A percentile compares a stretch with the other conserved stretches of the same genome.
Conservation (phyloP, 495 filamentous ascomycete species). For the Penicillium lividum region DNA sequence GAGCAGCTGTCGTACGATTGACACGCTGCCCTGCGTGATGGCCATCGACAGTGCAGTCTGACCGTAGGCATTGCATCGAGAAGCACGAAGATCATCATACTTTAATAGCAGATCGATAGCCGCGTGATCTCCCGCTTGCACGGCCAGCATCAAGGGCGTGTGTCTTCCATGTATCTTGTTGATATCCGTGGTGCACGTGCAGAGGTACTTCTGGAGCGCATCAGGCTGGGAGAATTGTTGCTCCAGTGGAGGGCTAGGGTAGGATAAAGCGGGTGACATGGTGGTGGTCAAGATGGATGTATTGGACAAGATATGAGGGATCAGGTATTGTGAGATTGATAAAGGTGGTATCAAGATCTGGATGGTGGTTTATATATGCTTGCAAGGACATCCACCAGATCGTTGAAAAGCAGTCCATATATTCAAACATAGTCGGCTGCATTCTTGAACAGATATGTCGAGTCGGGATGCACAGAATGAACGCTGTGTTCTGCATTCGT, state of each 20-base stretch:
- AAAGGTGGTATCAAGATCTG: background rate
- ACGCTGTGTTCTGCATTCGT: background rate
- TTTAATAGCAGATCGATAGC: background rate
- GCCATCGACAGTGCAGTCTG: conserved; percentile 1
- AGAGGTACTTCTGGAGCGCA: background rate
- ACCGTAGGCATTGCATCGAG: background rate
- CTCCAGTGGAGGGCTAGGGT: background rate
- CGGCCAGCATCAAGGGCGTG: background rate
- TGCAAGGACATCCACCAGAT: background rate
- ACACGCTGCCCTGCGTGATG: background rate
- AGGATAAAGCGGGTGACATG: too few relatives aligned
- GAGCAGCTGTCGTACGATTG: background rate
- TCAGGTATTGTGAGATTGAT: background rate
- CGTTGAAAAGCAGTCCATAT: background rate
- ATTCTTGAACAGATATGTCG: background rate
- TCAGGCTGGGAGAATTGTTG: background rate
- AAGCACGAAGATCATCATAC: background rate
- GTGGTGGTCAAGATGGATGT: too few relatives aligned
- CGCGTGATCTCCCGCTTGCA: background rate
- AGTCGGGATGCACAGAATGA: background rate
- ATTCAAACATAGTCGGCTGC: background rate
- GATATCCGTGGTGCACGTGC: background rate
- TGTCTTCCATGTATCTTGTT: background rate
- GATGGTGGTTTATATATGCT: background rate
- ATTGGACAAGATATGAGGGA: background rate